Percentiles rank a stretch among this genome's conserved stretches.
Evolutionary conservation across 2,329 filamentous ascomycete species (phyloP).

Genomic region (Alternaria novae-zelandiae): DNA sequence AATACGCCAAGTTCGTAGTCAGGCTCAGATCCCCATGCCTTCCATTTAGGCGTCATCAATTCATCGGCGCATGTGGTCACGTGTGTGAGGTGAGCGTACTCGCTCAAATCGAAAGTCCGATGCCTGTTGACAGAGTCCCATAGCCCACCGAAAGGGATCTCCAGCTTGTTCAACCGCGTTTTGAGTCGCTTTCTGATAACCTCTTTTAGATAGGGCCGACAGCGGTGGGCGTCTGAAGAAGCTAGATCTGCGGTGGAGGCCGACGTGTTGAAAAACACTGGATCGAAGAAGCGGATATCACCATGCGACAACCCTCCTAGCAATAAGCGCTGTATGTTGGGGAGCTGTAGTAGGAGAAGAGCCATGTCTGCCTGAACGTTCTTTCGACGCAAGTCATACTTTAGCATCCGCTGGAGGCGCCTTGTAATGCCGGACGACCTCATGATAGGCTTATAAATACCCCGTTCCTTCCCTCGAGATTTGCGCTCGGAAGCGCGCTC

Average conservation of each 20-base stretch:
- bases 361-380: background rate
- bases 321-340: background rate
- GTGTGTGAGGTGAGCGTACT: background rate
- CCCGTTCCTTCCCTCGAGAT: background rate
- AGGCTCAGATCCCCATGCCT: background rate
- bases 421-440: background rate
- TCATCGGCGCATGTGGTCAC: background rate
- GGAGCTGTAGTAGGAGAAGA: background rate
- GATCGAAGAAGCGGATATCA: background rate
- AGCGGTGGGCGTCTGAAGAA: background rate
- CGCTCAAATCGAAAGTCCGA: background rate
- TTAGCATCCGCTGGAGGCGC: background rate
- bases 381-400: background rate
- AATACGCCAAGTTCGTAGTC: background rate
- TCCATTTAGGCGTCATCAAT: background rate
- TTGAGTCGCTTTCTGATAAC: background rate
- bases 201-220: background rate
- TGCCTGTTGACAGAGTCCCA: background rate
- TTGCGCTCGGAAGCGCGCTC: background rate
- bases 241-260: background rate
- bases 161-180: background rate
- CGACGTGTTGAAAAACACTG: background rate
- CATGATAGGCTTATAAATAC: background rate
- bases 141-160: background rate
- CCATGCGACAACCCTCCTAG: background rate